phyloP scores from a whole-genome alignment of 2,329 filamentous ascomycete genomes.

The Dissoconium aciculare region DNA sequence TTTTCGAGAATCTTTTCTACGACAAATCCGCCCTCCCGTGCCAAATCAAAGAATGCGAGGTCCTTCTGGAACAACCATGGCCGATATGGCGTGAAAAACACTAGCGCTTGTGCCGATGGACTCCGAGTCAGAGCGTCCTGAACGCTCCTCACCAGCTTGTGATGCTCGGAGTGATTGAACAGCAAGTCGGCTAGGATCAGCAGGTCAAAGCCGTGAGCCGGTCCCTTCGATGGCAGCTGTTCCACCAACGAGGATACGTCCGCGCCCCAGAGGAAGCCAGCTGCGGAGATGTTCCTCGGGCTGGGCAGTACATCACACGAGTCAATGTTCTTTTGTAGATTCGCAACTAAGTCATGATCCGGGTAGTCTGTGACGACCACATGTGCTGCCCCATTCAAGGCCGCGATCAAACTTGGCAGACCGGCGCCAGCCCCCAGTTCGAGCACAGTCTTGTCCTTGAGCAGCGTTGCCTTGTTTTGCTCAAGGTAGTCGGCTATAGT shows the following conservation, averaged over 20 bases:
- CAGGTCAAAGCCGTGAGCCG: slow-evolving; percentile 52
- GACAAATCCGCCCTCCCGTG: slow-evolving; percentile 51
- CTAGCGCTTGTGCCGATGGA: slow-evolving; percentile 49
- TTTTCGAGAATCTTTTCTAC: slow-evolving; percentile 72
- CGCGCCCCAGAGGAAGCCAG: slow-evolving; percentile 73
- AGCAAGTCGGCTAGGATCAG: slow-evolving; percentile 77
- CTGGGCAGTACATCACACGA: slow-evolving; percentile 33
- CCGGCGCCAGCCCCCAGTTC: slow-evolving; percentile 84
- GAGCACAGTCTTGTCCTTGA: slow-evolving; percentile 57
- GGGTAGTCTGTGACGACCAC: slow-evolving; percentile 81
- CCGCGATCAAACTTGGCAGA: slow-evolving; percentile 57
- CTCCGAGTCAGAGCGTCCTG: slow-evolving; percentile 46
- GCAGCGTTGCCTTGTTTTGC: slow-evolving; percentile 41
- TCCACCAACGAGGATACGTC: slow-evolving; percentile 44
- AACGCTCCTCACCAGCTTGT: slow-evolving; percentile 59
- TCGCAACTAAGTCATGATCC: slow-evolving; percentile 66
- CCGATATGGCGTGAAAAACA: slow-evolving; percentile 89
- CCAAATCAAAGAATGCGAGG: slow-evolving; percentile 70
- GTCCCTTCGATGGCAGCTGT: slow-evolving; percentile 33
- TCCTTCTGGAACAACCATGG: slow-evolving; percentile 82
- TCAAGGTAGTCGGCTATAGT: slow-evolving; percentile 68
- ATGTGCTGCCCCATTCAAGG: slow-evolving; percentile 49
- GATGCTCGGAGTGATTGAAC: slow-evolving; percentile 82
- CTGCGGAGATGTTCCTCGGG: slow-evolving; percentile 26
- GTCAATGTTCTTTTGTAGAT: slow-evolving; percentile 61